Evolutionary conservation across 1,139 yeast genomes (phyloP).

Genomic region (Arxiozyma heterogenica): DNA sequence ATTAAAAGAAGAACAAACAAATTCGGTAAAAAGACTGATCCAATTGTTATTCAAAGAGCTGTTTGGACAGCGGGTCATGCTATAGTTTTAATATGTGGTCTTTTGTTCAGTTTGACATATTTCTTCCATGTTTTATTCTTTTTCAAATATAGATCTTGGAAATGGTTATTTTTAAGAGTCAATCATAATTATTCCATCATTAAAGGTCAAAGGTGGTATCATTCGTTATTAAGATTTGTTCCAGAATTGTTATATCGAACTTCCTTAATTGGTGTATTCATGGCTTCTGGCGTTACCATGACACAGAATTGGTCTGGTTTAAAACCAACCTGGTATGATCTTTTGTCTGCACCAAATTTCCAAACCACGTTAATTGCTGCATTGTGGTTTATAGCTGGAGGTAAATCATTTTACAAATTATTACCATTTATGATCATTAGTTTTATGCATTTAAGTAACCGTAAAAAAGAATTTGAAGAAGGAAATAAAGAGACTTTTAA

Average conservation of each 20-base stretch:
- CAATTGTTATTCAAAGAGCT: conserved; percentile 33
- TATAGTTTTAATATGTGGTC: conserved; percentile 42
- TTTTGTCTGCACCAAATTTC: conserved; percentile 60
- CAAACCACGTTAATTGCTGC: conserved; percentile 48
- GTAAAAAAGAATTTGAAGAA: conserved; percentile 34
- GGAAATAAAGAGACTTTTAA: conserved; percentile 8
- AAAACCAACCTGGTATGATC: conserved; percentile 48
- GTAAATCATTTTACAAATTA: conserved; percentile 52
- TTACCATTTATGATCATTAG: conserved; percentile 52
- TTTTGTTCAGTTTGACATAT: conserved; percentile 41
- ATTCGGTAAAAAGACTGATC: conserved; percentile 13
- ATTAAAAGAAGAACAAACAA: conserved; percentile 20
- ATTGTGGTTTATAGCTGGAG: conserved; percentile 55
- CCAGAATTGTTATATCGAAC: conserved; percentile 43
- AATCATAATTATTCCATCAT: conserved; percentile 17
- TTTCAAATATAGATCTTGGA: conserved; percentile 29
- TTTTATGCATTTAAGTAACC: conserved; percentile 43
- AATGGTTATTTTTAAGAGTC: conserved; percentile 23
- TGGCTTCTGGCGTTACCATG: conserved; percentile 47
- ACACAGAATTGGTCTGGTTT: conserved; percentile 48
- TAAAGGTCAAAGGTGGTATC: conserved; percentile 30
- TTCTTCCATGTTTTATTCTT: conserved; percentile 23
- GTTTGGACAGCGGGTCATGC: conserved; percentile 59
- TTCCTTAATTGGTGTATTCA: conserved; percentile 46
- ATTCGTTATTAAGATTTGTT: conserved; percentile 36